Base-by-base conservation (phyloP, 306 rosid genomes). In the Vigna reflexopilosa region DNA sequence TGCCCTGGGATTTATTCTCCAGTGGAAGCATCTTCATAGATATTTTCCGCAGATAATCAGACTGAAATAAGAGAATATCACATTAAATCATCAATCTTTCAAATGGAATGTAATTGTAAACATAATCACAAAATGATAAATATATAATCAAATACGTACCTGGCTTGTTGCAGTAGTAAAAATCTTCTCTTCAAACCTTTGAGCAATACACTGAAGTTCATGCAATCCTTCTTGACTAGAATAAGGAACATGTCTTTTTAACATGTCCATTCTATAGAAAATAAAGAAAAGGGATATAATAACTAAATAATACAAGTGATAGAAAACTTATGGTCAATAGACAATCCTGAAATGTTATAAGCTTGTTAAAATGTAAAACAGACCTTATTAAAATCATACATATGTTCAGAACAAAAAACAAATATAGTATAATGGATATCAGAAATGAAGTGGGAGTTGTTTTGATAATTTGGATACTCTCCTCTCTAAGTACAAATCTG, bases 171-270 rank as follows among this genome's bases (percentile, higher is more conserved):
- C 92, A 62, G 88, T 89, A 72, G 82, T 62, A 75, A 83, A 92
- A 81, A 92, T 85, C 82, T 92, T 89, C 77, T 95, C 98, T 85
- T 95, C 96, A 81, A 90, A 91, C 81, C 97, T 89, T 75, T 83
- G 85, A 79, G 96, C 97, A 78, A 92, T 94, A 76, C 82, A 89
- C 83, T 55, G 73, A 50, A 94, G 93, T 82, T 92, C 97, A 28
- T 32, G 89, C 79, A 94, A 67, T 64, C 97, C 94, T 13, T 89
- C 97, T 67, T 79, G 86, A 73, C 89, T 95, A 50, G 88, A 72
- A 85, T 81, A 82, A 14, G 97, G 97, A 80, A 91, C 87, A 77
- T 88, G 90, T 83, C 86, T 89, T 94, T 89, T 94, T 83, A 91
- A 81, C 0, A 26, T 3, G 28, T 26, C 3, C 32, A 30, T 30